A percentile compares a stretch with the other conserved stretches of the same genome.
These are phyloP conservation scores for Lasiodiplodia theobromae DNA, from an alignment of 2,329 filamentous ascomycete genomes.

Conservation along the genomic window DNA sequence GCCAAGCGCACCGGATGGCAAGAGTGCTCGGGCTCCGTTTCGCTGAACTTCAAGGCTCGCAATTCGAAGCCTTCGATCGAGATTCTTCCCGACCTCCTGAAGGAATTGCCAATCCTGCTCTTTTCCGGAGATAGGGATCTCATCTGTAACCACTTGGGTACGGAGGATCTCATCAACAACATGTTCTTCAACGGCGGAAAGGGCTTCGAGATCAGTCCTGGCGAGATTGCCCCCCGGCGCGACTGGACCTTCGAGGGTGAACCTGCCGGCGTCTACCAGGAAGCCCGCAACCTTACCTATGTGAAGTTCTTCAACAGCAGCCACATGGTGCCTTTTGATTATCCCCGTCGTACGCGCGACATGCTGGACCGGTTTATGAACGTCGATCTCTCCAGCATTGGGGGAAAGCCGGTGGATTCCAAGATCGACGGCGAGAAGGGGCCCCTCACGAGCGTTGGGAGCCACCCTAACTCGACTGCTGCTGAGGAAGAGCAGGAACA, in stretches of 20 bases:
- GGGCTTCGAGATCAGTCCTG: slow-evolving; percentile 86
- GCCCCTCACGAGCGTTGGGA: slow-evolving; percentile 77
- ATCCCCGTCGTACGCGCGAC: slow-evolving; percentile 82
- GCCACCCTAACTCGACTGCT: slow-evolving; percentile 71
- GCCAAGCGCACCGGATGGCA: slow-evolving; percentile 88
- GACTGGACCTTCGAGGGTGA: slow-evolving; percentile 95
- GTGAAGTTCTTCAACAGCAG: slow-evolving; percentile 94
- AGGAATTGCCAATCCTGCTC: slow-evolving; percentile 78
- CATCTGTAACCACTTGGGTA: slow-evolving; percentile 97
- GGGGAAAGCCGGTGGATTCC: slow-evolving; percentile 78
- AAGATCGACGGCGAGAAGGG: slow-evolving; percentile 86
- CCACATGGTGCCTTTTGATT: slow-evolving; percentile 98
- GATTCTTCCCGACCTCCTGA: slow-evolving; percentile 79
- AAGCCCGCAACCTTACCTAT: slow-evolving; percentile 94
- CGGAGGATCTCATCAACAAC: slow-evolving; percentile 87
- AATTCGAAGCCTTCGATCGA: slow-evolving; percentile 77
- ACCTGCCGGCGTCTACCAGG: slow-evolving; percentile 88
- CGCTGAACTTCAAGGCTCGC: slow-evolving; percentile 70
- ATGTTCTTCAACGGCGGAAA: slow-evolving; percentile 91
- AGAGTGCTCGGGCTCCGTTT: slow-evolving; percentile 85
- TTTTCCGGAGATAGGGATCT: slow-evolving; percentile 95
- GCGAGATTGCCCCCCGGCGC: slow-evolving; percentile 87
- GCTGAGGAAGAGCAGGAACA: slow-evolving; percentile 73
- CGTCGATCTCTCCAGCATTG: slow-evolving; percentile 89
- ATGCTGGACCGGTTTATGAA: slow-evolving; percentile 98